Evolutionary conservation across 2,329 filamentous ascomycete genomes (phyloP).

Genomic region (Monilinia fructicola): DNA sequence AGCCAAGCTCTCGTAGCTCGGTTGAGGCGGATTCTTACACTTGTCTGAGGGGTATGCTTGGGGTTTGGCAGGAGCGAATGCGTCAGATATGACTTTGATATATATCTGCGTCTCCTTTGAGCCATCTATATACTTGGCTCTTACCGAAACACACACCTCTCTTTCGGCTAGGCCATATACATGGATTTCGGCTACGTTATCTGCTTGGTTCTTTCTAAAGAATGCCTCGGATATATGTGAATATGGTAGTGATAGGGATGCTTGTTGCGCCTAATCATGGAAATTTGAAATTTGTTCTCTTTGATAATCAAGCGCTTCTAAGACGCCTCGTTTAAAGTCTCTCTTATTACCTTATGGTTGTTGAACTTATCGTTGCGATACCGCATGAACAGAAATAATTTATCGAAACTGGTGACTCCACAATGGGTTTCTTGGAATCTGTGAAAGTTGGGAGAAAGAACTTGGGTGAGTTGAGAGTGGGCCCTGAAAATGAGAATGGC

Average conservation of each 20-base stretch:
- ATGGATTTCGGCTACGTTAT: too few species aligned
- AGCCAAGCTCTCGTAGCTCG: too few species aligned
- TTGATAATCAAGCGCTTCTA: neutral
- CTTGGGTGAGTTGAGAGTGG: neutral
- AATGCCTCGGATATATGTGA: constrained; percentile 27
- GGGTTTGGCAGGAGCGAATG: too few species aligned
- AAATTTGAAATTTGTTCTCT: constrained; percentile 9
- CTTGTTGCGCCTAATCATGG: constrained; percentile 8
- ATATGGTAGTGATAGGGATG: neutral
- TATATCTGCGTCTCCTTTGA: too few species aligned
- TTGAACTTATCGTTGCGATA: neutral
- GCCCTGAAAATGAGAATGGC: neutral
- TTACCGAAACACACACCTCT: too few species aligned
- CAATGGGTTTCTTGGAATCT: neutral
- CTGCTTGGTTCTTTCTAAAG: too few species aligned
- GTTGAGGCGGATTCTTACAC: too few species aligned
- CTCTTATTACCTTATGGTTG: neutral
- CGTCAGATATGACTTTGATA: too few species aligned
- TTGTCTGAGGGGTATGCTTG: too few species aligned
- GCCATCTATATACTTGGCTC: too few species aligned
- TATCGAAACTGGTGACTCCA: neutral
- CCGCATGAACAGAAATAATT: neutral
- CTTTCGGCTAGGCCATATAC: too few species aligned
- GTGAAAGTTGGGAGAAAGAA: neutral
- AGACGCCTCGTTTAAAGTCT: neutral